phyloP scores from a whole-genome alignment of 306 rosid species.

The Adenanthera pavonina region DNA sequence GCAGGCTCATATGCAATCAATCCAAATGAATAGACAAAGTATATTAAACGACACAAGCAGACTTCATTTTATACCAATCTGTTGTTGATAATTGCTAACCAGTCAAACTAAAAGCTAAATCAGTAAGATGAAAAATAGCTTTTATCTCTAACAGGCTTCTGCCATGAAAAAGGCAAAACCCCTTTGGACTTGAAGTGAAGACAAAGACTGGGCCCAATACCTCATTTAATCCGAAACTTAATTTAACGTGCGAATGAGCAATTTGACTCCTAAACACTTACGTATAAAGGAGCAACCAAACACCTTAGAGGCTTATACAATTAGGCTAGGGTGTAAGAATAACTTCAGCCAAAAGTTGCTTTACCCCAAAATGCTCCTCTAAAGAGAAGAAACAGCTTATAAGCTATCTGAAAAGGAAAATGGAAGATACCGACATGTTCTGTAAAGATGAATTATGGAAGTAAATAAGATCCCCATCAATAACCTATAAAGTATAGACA shows the following conservation, averaged over 20 bases:
- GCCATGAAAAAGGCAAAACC: background rate
- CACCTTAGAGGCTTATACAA: background rate
- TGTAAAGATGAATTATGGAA: background rate
- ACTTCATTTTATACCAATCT: background rate
- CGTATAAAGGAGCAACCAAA: background rate
- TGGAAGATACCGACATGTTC: background rate
- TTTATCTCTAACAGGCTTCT: background rate
- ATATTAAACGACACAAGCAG: background rate
- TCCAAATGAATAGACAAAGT: background rate
- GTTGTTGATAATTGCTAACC: background rate
- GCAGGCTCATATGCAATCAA: no score
- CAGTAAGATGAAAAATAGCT: background rate
- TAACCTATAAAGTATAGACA: conserved; percentile 41
- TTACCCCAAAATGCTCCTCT: no score
- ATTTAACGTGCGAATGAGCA: background rate
- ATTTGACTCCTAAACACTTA: background rate
- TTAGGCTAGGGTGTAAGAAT: background rate
- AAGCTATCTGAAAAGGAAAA: background rate
- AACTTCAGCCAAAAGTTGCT: background rate
- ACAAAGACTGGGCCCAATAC: background rate
- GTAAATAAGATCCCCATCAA: conserved; percentile 25
- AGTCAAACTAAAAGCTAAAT: background rate
- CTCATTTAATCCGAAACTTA: background rate
- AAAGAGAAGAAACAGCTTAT: no score
- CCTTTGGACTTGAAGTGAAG: background rate